These are phyloP conservation scores for Yarrowia divulgata DNA, from an alignment of 805 yeast species.

Conservation along the genomic window DNA sequence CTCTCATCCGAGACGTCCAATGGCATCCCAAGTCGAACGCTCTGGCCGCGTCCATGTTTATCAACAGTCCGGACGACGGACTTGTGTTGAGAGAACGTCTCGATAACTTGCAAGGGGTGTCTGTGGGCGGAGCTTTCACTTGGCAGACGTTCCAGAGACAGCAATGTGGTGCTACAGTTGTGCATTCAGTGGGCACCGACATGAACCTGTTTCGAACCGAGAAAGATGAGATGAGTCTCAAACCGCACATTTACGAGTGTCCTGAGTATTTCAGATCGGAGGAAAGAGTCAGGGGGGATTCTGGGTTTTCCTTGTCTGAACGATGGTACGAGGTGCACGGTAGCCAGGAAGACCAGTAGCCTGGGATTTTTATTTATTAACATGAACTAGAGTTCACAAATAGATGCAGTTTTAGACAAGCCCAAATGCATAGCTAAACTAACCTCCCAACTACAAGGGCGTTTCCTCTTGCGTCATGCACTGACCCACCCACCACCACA, in stretches of 20 bases:
- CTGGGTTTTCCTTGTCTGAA: constrained; percentile 15
- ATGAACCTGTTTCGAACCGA: not conserved
- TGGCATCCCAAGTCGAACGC: constrained; percentile 31
- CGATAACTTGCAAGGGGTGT: constrained; percentile 8
- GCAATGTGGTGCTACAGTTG: constrained; percentile 32
- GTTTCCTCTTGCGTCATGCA: no score
- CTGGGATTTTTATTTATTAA: no score
- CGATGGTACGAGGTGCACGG: constrained; percentile 28
- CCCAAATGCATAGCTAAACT: no score
- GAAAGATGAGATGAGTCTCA: constrained; percentile 11
- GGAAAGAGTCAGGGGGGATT: constrained; percentile 12
- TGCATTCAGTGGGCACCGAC: constrained; percentile 4
- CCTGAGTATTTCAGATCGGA: constrained; percentile 6
- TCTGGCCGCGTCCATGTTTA: constrained; percentile 29
- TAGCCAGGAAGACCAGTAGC: not conserved
- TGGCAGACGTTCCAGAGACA: constrained; percentile 37
- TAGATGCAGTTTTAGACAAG: no score
- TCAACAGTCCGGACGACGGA: constrained; percentile 33
- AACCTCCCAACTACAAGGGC: no score
- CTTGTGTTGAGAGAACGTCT: constrained; percentile 11
- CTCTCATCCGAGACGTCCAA: constrained; percentile 21
- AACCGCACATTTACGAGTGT: constrained; percentile 22
- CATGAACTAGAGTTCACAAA: no score
- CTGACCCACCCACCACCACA: constrained; percentile 2
- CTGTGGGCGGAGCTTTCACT: constrained; percentile 29